These are phyloP conservation scores for Boletus vermiculosoides DNA, from an alignment of 768 basidiomycete species.

Conservation along the genomic window DNA sequence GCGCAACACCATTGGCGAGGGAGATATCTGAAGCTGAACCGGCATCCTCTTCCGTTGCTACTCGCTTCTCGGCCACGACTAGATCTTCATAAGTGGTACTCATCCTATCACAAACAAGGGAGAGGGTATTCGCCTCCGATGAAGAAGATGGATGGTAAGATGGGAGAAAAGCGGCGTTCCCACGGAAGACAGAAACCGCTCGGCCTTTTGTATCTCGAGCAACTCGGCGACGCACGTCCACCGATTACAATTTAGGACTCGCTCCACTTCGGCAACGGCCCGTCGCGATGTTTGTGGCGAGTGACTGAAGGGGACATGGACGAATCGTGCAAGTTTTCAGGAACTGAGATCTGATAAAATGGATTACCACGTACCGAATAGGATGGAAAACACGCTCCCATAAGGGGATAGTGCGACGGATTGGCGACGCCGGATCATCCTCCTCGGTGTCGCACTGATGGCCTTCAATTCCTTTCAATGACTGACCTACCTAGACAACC, in stretches of 20 bases:
- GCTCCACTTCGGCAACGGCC: not conserved
- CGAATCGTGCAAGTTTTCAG: not conserved
- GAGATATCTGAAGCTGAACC: constrained; percentile 1
- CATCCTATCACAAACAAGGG: constrained; percentile 5
- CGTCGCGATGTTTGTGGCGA: not conserved
- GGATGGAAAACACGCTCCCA: not conserved
- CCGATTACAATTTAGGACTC: not conserved
- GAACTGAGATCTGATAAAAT: not conserved
- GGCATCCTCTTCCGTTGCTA: constrained; percentile 11
- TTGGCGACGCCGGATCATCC: too few relatives aligned
- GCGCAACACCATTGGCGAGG: constrained; percentile 27
- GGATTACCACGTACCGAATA: not conserved
- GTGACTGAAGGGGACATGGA: not conserved
- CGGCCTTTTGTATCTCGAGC: constrained; percentile 17
- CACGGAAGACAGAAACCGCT: constrained; percentile 4
- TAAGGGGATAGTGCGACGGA: too few relatives aligned
- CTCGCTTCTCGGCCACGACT: constrained; percentile 18
- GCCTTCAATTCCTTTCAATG: not conserved
- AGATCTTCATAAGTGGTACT: not conserved
- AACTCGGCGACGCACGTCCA: not conserved
- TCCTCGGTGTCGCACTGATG: not conserved
- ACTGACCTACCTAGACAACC: not conserved
- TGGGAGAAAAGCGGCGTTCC: constrained; percentile 11
- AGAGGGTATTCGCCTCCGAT: not conserved
- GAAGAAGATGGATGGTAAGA: not conserved